Percentiles rank a stretch among this genome's conserved stretches.
Evolutionary conservation across 1,139 yeast genomes (phyloP).

Genomic region (Kodamaea anthophila): DNA sequence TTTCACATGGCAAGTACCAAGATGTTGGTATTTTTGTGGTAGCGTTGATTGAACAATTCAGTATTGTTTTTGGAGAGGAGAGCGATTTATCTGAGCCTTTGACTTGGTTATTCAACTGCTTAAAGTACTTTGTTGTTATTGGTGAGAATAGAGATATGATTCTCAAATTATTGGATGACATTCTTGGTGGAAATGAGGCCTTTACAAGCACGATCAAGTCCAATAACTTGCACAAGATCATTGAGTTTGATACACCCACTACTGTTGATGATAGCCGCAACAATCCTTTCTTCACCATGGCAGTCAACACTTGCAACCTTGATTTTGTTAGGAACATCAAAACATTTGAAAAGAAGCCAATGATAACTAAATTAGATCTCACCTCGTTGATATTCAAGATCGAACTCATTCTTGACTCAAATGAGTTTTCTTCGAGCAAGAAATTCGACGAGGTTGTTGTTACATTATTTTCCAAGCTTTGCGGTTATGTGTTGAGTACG

Average conservation of each 20-base stretch:
- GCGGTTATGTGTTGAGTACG: constrained; percentile 30
- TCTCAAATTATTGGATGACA: constrained; percentile 17
- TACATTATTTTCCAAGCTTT: constrained; percentile 28
- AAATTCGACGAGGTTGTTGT: constrained; percentile 12
- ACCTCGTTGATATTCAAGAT: constrained; percentile 39
- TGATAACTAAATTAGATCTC: constrained; percentile 42
- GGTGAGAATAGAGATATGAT: constrained; percentile 49
- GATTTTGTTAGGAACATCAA: constrained; percentile 12
- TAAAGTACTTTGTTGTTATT: constrained; percentile 37
- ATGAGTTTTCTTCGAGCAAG: constrained; percentile 7
- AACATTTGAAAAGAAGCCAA: constrained; percentile 20
- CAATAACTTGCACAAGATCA: constrained; percentile 5
- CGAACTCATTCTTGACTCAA: constrained; percentile 19
- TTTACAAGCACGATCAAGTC: constrained; percentile 7
- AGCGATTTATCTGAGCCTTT: constrained; percentile 3
- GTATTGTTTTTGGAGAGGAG: constrained; percentile 31
- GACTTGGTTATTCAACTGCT: constrained; percentile 48
- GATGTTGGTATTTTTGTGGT: constrained; percentile 61
- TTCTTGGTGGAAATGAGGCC: constrained; percentile 8
- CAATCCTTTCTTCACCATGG: constrained; percentile 17
- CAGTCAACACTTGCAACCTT: constrained; percentile 17
- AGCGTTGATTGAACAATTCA: constrained; percentile 68
- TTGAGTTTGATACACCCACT: constrained; percentile 2
- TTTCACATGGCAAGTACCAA: constrained; percentile 35
- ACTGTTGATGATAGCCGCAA: constrained; percentile 2